A percentile compares a stretch with the other conserved stretches of the same genome.
Evolutionary conservation across 306 rosid genomes (phyloP).

Genomic region (Malus sylvestris): DNA sequence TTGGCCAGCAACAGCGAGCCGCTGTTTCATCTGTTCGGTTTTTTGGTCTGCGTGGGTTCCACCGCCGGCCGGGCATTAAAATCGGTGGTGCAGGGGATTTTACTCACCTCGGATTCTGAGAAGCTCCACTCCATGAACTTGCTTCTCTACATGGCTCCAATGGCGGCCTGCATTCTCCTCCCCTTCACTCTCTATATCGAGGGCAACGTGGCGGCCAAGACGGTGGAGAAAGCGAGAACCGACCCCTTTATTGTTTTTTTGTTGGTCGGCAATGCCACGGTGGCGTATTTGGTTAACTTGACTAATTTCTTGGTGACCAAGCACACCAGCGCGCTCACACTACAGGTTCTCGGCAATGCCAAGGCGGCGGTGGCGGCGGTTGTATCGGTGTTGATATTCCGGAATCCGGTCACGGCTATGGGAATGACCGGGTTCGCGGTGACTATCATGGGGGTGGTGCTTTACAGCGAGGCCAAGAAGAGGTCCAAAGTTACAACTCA

Average conservation of each 20-base stretch:
- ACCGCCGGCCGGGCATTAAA: constrained; percentile 90
- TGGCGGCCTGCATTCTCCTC: constrained; percentile 65
- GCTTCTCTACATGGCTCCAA: constrained; percentile 86
- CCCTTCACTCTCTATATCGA: constrained; percentile 78
- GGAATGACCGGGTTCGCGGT: constrained; percentile 75
- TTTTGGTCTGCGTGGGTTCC: constrained; percentile 70
- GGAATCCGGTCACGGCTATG: constrained; percentile 83
- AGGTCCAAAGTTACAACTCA: constrained; percentile 60
- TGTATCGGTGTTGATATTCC: constrained; percentile 81
- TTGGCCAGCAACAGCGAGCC: constrained; percentile 81
- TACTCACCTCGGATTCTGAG: constrained; percentile 72
- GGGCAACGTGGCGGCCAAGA: constrained; percentile 51
- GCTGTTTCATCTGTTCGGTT: constrained; percentile 66
- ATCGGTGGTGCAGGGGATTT: constrained; percentile 78
- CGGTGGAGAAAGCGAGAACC: constrained; percentile 46
- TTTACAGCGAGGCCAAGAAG: constrained; percentile 90
- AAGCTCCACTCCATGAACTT: constrained; percentile 92
- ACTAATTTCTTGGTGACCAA: constrained; percentile 87
- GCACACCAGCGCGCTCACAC: constrained; percentile 82
- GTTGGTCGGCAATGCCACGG: constrained; percentile 78
- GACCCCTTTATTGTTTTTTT: constrained; percentile 59
- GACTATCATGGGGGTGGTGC: constrained; percentile 81
- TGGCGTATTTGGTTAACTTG: constrained; percentile 84
- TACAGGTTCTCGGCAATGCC: constrained; percentile 91
- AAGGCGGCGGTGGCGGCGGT: constrained; percentile 89